Percentiles rank a stretch among this genome's conserved stretches.
Evolutionary conservation across 768 basidiomycete species (phyloP).

Genomic region (Coprinopsis sp.): DNA sequence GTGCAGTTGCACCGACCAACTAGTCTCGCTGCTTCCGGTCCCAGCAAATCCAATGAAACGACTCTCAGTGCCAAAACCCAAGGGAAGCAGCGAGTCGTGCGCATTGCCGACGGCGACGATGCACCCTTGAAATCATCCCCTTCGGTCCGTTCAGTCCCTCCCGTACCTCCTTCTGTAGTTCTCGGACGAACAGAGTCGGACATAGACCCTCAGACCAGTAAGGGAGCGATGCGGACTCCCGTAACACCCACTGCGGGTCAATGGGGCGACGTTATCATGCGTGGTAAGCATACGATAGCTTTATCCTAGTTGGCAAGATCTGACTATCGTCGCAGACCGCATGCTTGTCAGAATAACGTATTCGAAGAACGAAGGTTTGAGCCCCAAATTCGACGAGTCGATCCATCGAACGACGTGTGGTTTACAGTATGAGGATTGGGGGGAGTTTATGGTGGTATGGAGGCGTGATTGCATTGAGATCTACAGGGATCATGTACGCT

Average conservation of each 20-base stretch:
- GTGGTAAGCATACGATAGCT: slow-evolving; percentile 48
- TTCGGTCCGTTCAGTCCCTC: slow-evolving; percentile 14
- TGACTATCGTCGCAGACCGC: slow-evolving; percentile 55
- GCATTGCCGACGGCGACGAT: slow-evolving; percentile 29
- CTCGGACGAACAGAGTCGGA: slow-evolving; percentile 55
- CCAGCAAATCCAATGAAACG: not conserved
- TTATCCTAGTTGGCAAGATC: slow-evolving; percentile 6
- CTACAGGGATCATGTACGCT: slow-evolving; percentile 77
- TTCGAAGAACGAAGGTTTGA: slow-evolving; percentile 48
- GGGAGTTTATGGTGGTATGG: slow-evolving; percentile 86
- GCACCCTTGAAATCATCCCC: not conserved
- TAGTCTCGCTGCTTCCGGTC: not conserved
- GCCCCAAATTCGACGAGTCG: slow-evolving; percentile 57
- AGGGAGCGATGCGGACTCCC: slow-evolving; percentile 42
- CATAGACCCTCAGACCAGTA: slow-evolving; percentile 61
- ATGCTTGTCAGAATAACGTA: slow-evolving; percentile 82
- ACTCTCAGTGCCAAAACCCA: slow-evolving; percentile 9
- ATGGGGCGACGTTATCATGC: slow-evolving; percentile 59
- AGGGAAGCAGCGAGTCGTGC: slow-evolving; percentile 34
- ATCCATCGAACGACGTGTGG: slow-evolving; percentile 60
- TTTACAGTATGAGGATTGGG: slow-evolving; percentile 62
- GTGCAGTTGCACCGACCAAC: not conserved
- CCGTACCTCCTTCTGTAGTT: slow-evolving; percentile 59
- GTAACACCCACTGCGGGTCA: slow-evolving; percentile 20
- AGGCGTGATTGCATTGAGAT: slow-evolving; percentile 72